Evolutionary conservation across 2,329 filamentous ascomycete species (phyloP).

Genomic region (Claviceps maximensis): DNA sequence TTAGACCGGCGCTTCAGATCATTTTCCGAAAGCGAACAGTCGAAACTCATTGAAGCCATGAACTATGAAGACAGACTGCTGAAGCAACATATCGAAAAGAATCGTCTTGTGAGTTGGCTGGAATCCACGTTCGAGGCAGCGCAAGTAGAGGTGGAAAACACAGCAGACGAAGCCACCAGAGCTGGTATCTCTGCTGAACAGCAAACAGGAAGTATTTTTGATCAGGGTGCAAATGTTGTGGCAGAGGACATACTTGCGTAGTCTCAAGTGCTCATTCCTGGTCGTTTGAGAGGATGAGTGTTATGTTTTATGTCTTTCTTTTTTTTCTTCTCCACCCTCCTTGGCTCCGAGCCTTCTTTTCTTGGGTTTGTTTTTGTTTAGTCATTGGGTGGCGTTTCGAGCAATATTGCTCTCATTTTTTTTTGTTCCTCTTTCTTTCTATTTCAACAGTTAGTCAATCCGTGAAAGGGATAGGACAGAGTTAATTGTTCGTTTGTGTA

Average conservation of each 20-base stretch:
- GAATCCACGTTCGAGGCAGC: constrained; percentile 25
- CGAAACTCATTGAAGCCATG: constrained; percentile 59
- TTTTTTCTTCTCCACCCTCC: neutral
- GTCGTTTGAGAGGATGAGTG: neutral
- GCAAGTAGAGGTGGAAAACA: constrained; percentile 19
- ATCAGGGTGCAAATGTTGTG: neutral
- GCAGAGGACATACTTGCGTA: neutral
- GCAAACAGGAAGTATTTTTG: neutral
- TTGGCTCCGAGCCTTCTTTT: neutral
- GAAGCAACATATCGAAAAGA: constrained; percentile 49
- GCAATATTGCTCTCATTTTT: neutral
- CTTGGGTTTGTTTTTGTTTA: neutral
- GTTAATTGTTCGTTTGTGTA: neutral
- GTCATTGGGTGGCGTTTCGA: constrained; percentile 1
- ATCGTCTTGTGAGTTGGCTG: constrained; percentile 57
- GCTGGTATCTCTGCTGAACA: constrained; percentile 5
- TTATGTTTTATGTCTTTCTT: neutral
- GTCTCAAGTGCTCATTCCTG: neutral
- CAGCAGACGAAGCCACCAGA: constrained; percentile 19
- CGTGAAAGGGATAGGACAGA: neutral
- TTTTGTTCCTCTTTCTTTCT: neutral
- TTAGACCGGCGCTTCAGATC: constrained; percentile 47
- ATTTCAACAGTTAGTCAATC: neutral
- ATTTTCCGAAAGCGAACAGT: constrained; percentile 49
- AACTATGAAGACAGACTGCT: constrained; percentile 57